Conservation (phyloP, 805 yeast genomes). For the Ogataea trehaloabstinens region DNA sequence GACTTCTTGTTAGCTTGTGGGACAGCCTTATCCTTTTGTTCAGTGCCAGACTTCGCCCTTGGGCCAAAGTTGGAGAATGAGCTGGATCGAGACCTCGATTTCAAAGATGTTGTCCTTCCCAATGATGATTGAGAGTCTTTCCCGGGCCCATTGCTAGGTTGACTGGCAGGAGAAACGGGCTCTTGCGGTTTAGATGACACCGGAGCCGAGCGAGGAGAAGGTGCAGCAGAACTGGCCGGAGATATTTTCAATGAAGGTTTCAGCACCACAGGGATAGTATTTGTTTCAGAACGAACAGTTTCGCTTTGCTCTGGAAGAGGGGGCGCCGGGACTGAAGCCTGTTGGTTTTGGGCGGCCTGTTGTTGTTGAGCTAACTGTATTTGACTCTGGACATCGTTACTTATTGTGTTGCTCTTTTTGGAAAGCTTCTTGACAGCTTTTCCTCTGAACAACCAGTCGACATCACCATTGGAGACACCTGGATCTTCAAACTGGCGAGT, state of each 20-base stretch:
- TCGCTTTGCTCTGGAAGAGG: neutral
- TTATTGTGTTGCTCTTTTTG: conserved; percentile 36
- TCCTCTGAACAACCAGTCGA: conserved; percentile 85
- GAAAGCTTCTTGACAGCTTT: conserved; percentile 56
- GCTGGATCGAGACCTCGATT: conserved; percentile 13
- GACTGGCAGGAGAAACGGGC: conserved; percentile 3
- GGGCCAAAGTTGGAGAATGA: conserved; percentile 16
- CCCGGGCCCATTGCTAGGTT: conserved; percentile 3
- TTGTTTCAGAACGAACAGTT: neutral
- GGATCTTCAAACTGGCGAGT: conserved; percentile 25
- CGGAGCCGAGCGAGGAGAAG: conserved; percentile 1
- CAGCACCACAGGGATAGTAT: conserved; percentile 2
- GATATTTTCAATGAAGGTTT: conserved; percentile 5
- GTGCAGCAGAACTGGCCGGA: neutral
- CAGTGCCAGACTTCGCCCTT: conserved; percentile 15
- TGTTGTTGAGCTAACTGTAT: conserved; percentile 28
- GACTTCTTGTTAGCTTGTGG: conserved; percentile 17
- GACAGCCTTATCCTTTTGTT: conserved; percentile 17
- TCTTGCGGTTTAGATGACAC: neutral
- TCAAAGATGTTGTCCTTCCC: neutral
- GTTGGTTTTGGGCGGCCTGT: conserved; percentile 12
- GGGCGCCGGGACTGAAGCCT: neutral
- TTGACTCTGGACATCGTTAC: conserved; percentile 31
- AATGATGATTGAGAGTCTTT: neutral
- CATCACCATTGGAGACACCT: conserved; percentile 72